These are phyloP conservation scores for Hericium erinaceus DNA, from an alignment of 768 basidiomycete genomes.

Conservation along the genomic window DNA sequence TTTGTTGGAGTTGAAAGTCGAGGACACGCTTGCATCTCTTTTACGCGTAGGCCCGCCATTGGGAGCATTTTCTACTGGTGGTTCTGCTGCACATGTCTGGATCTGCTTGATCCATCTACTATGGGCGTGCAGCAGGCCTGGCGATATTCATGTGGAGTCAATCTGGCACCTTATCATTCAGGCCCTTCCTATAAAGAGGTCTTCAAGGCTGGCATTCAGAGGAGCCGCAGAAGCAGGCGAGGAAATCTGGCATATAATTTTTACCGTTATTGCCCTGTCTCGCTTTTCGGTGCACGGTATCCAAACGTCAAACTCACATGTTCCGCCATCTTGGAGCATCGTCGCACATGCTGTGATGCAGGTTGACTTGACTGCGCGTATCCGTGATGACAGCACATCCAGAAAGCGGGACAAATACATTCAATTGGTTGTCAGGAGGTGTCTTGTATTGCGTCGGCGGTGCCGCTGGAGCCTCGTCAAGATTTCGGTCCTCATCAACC, in stretches of 20 bases:
- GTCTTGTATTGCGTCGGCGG: constrained; percentile 58
- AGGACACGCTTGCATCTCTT: constrained; percentile 32
- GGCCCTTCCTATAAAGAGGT: constrained; percentile 19
- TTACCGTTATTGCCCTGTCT: constrained; percentile 62
- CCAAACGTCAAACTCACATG: constrained; percentile 27
- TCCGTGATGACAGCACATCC: constrained; percentile 34
- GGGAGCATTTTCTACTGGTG: constrained; percentile 28
- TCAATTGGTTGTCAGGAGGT: constrained; percentile 57
- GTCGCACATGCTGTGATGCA: constrained; percentile 47
- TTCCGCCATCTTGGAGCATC: constrained; percentile 59
- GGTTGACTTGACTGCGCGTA: constrained; percentile 46
- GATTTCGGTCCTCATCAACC: constrained; percentile 51
- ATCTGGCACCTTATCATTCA: constrained; percentile 39
- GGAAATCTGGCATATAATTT: constrained; percentile 59
- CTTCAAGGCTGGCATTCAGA: constrained; percentile 14
- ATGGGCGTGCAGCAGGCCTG: constrained; percentile 6
- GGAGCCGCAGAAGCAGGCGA: constrained; percentile 44
- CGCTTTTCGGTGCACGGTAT: constrained; percentile 62
- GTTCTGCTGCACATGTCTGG: constrained; percentile 61
- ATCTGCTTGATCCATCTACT: constrained; percentile 56
- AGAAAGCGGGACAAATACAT: constrained; percentile 64
- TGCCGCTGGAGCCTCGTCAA: constrained; percentile 73
- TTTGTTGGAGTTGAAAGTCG: constrained; percentile 47
- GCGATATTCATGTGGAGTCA: constrained; percentile 19
- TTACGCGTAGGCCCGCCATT: constrained; percentile 22